Conservation (phyloP, 305 asterid species). For the Fraxinus dipetala region DNA sequence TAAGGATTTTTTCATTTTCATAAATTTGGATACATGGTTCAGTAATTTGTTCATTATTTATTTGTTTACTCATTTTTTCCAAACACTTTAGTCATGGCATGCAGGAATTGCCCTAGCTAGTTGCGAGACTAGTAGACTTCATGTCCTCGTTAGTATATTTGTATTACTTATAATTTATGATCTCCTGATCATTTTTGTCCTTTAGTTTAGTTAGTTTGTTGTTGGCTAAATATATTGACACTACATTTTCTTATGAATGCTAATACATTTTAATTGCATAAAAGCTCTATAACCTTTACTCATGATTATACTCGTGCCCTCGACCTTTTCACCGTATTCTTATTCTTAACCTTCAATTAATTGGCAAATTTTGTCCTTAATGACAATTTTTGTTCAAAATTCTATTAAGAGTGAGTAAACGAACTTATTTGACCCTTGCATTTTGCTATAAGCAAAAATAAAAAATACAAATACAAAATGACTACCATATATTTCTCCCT, state of each 20-base stretch:
- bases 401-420: background rate
- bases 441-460: no score
- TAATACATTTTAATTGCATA: background rate
- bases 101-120: background rate
- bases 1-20: conserved; percentile 32
- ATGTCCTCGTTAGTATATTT: no score
- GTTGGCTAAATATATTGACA: background rate
- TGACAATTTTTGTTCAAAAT: background rate
- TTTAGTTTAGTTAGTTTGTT: background rate
- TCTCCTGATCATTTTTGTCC: background rate
- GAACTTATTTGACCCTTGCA: no score
- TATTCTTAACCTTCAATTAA: background rate
- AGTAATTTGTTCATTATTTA: background rate
- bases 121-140: no score
- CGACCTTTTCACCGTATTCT: background rate
- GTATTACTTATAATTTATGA: no score
- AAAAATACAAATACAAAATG: no score
- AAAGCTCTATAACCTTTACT: background rate
- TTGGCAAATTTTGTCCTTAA: background rate
- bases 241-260: no score
- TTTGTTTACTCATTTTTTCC: background rate
- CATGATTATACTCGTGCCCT: background rate
- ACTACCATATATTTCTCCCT: background rate
- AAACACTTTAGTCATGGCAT: background rate
- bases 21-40: background rate